Evolutionary conservation across 805 yeast species (phyloP).

Genomic region (Soucietia sequanensis): DNA sequence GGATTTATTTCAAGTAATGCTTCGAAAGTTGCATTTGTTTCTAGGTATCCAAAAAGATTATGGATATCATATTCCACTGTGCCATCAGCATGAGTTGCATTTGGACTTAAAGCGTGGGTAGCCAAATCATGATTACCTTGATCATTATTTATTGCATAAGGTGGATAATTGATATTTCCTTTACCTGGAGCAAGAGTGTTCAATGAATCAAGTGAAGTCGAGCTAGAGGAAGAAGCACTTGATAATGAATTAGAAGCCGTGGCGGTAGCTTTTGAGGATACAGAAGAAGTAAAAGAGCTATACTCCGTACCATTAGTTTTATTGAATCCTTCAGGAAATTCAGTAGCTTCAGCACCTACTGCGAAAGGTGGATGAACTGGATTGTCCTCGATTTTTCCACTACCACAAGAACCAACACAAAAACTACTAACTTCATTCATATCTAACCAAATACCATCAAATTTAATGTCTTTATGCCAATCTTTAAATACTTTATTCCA

Average conservation of each 20-base stretch:
- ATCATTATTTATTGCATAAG: slow-evolving; percentile 27
- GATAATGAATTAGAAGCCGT: slow-evolving; percentile 10
- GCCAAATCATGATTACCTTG: slow-evolving; percentile 22
- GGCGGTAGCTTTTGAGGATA: slow-evolving; percentile 7
- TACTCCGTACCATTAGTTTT: slow-evolving; percentile 15
- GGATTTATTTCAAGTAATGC: slow-evolving; percentile 15
- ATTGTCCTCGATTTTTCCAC: slow-evolving; percentile 13
- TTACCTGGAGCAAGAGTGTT: slow-evolving; percentile 20
- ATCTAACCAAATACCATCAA: slow-evolving; percentile 22
- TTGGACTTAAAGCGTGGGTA: slow-evolving; percentile 24
- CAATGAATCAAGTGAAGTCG: slow-evolving; percentile 10
- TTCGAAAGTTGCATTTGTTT: slow-evolving; percentile 18
- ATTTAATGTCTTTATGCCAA: slow-evolving; percentile 17
- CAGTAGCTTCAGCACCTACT: slow-evolving; percentile 10
- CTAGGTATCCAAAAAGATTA: slow-evolving; percentile 21
- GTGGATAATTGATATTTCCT: slow-evolving; percentile 33
- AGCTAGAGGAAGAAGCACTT: slow-evolving; percentile 7
- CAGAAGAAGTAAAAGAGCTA: slow-evolving; percentile 7
- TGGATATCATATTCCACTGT: slow-evolving; percentile 26
- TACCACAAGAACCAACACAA: slow-evolving; percentile 32
- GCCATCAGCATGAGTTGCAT: slow-evolving; percentile 28
- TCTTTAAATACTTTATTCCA: slow-evolving; percentile 20
- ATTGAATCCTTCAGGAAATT: slow-evolving; percentile 15
- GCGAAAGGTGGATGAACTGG: slow-evolving; percentile 18
- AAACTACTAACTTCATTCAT: slow-evolving; percentile 28